Base-by-base conservation (phyloP, 352 stramenopile species). In the Phytophthora vignae region DNA sequence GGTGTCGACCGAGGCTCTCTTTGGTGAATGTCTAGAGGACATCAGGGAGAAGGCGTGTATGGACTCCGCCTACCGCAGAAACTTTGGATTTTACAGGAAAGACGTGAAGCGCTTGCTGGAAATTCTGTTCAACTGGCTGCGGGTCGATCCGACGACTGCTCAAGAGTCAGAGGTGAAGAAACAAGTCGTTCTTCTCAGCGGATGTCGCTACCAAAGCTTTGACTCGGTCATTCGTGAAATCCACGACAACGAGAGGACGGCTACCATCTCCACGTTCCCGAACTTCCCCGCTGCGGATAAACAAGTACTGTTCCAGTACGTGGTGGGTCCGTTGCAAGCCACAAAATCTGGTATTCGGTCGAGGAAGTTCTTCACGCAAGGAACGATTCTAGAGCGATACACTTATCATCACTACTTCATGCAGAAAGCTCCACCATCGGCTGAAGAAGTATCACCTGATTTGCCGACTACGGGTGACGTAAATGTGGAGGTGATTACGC, bases 1-100 rank as follows among this genome's bases (percentile, higher is more conserved):
- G 14, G 54, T 89, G 19, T 79, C 71, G 0, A 67, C 57, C 2
- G 67, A 81, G 8, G 27, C 79, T 4, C 59, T 91, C 1, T 21
- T 91, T 15, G 78, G 87, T 44, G 78, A 92, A n/a, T 86, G 79
- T 17, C 48, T 82, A 0, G 78, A 87, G 71, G 75, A 87, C 27
- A 65, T 76, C 7, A 56, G 77, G 6, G 85, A 87, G 53, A 88
- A 82, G 40, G 79, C 83, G 9, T 72, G 67, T 17, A 71, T 82
- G 17, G 60, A 87, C 31, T 19, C 14, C 2, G 25, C 19, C 2
- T 88, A 79, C 44, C 68, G 62, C 3, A 31, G 53, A 11, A 87
- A 69, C n/a, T 78, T 92, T 40, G 69, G 64, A 0, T 92, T 88
- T 58, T 82, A 87, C 15, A 62, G 50, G 14, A 67, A 80, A 38